A percentile compares a stretch with the other conserved stretches of the same genome.
These are phyloP conservation scores for Asterophora parasitica DNA, from an alignment of 768 basidiomycete genomes.

Conservation along the genomic window DNA sequence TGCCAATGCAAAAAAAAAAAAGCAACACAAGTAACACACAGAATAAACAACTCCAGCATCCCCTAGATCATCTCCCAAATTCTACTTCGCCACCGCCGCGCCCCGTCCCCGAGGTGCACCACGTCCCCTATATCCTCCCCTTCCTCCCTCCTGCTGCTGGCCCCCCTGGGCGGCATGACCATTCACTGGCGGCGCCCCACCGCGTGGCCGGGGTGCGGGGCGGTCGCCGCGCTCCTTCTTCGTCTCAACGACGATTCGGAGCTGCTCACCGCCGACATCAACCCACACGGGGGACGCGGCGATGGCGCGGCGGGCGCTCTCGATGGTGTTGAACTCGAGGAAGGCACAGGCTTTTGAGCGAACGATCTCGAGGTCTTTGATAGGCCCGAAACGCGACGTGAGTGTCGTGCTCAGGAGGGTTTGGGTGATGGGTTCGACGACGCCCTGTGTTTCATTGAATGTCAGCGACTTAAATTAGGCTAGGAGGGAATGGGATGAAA, in stretches of 20 bases:
- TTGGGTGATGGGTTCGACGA: constrained; percentile 60
- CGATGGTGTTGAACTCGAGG: constrained; percentile 78
- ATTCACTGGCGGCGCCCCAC: constrained; percentile 51
- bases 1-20: no score
- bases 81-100: constrained; percentile 20
- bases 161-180: constrained; percentile 14
- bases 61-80: background rate
- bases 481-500: constrained; percentile 4
- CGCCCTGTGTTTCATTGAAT: constrained; percentile 43
- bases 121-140: constrained; percentile 18
- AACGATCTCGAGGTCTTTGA: constrained; percentile 88
- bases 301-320: constrained; percentile 85
- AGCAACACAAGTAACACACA: no score
- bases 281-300: constrained; percentile 68
- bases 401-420: constrained; percentile 46
- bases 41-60: background rate
- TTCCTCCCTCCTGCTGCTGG: constrained; percentile 31
- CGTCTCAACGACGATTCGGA: constrained; percentile 76
- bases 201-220: constrained; percentile 55
- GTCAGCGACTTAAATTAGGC: no score
- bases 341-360: constrained; percentile 90
- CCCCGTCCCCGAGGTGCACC: constrained; percentile 29
- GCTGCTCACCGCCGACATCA: constrained; percentile 54
- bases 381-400: constrained; percentile 63
- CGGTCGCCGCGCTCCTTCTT: constrained; percentile 91